Evolutionary conservation across 148 eudicot species (phyloP), one percentile per base, ranked within the genome.

Genomic region (Chenopodium quinoa): DNA sequence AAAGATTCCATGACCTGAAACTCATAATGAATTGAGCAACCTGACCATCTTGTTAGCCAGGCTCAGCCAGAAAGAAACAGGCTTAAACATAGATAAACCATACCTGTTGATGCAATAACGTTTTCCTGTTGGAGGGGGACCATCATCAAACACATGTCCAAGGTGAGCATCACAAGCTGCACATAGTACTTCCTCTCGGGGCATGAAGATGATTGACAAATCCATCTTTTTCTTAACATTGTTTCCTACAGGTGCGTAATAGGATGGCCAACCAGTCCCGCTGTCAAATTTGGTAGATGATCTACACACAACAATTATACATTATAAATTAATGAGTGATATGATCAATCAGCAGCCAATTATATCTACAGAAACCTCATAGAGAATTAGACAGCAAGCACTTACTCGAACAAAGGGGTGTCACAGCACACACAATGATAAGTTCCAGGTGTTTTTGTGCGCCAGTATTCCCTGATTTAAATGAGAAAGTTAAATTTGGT

Each of bases 241-340:
- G 86, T 88, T 82, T 68, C 95, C 97, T 29, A 93, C 80, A 2
- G 93, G 90, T 81, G 89, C 79, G 74, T 93, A 93, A 74, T 94
- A 94, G 1, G 98, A 94, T 31, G 98, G 98, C 98, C 98, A 94
- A 44, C 98, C 98, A 23, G 98, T 94, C 56, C 98, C 98, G 46
- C 98, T 94, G 63, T 94, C 97, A 62, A 94, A 94, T 82, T 94
- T 94, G 50, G 98, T 93, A 8, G 94, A 88, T 79, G 98, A 94
- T 79, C 98, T 94, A 73, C 82, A 11, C 22, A 75, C 34, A 75
- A 7, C 37, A 60, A 75, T 40, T 54, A 80, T 5, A 7, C 66
- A 80, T 47, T 29, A 47, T 54, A 22, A 71, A 74, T 34, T 47
- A 22, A 47, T 40, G 31, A 71, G 78, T 34, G 58, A 73, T 65